These are phyloP conservation scores for Chaetomium tenue DNA, from an alignment of 495 filamentous ascomycete species.

Conservation along the genomic window DNA sequence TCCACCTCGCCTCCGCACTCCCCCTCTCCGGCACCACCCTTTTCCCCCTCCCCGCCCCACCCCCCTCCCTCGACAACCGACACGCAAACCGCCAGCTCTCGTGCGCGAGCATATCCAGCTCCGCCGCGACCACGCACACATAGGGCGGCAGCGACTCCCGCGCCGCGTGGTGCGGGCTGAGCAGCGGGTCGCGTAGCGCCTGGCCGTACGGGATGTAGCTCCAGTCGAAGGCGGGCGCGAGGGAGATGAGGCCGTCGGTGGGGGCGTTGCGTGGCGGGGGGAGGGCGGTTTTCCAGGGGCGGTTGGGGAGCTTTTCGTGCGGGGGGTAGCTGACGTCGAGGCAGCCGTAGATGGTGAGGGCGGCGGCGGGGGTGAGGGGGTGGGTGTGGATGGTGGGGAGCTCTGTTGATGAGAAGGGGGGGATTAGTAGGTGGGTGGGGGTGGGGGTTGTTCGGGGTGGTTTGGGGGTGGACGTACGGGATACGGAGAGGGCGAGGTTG, in stretches of 20 bases:
- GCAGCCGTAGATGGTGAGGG: constrained; percentile 35
- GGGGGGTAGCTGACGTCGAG: constrained; percentile 34
- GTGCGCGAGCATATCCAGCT: constrained; percentile 49
- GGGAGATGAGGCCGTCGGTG: constrained; percentile 25
- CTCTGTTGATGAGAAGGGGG: constrained; percentile 19
- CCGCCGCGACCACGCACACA: constrained; percentile 50
- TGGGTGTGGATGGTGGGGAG: constrained; percentile 33
- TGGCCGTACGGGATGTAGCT: constrained; percentile 33
- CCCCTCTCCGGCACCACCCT: constrained; percentile 27
- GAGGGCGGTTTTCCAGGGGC: constrained; percentile 36
- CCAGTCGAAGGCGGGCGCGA: constrained; percentile 33
- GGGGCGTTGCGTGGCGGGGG: constrained; percentile 24
- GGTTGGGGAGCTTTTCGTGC: constrained; percentile 28
- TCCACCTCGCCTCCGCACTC: constrained; percentile 29
- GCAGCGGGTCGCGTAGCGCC: constrained; percentile 33
- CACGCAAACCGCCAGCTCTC: constrained; percentile 40
- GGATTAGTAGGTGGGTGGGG: background rate
- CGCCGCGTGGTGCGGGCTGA: constrained; percentile 36
- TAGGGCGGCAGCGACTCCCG: constrained; percentile 36
- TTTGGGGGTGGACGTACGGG: background rate
- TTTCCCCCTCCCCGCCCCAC: background rate
- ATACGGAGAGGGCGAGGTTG: constrained; percentile 30
- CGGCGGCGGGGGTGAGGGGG: constrained; percentile 29
- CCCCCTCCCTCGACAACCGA: constrained; percentile 23
- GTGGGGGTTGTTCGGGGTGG: too few relatives aligned